Evolutionary conservation across 1,284 basidiomycete genomes (phyloP).

Genomic region (Cryptococcus sp.): DNA sequence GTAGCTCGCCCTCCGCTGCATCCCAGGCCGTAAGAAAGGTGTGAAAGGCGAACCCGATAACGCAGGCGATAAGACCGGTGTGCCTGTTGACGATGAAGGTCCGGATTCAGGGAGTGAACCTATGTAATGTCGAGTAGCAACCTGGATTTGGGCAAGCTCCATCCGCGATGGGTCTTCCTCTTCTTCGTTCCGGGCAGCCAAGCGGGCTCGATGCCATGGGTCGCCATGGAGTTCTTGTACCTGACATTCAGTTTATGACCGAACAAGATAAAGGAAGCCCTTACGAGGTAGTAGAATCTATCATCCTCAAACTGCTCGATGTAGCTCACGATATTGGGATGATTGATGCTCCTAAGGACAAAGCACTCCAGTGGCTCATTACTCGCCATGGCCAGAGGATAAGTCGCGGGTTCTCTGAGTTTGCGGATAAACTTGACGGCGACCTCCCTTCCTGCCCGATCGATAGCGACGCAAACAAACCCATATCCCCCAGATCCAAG

Average conservation of each 20-base stretch:
- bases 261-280: slow-evolving; percentile 28
- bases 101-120: too few species aligned
- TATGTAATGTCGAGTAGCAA: too few species aligned
- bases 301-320: slow-evolving; percentile 77
- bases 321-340: slow-evolving; percentile 76
- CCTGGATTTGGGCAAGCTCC: too few species aligned
- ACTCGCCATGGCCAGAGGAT: slow-evolving; percentile 16
- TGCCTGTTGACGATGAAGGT: not conserved
- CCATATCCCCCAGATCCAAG: slow-evolving; percentile 88
- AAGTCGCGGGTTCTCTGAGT: slow-evolving; percentile 53
- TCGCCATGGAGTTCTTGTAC: slow-evolving; percentile 88
- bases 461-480: slow-evolving; percentile 67
- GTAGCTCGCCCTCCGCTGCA: slow-evolving; percentile 71
- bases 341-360: slow-evolving; percentile 67
- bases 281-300: slow-evolving; percentile 77
- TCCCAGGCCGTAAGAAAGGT: slow-evolving; percentile 49
- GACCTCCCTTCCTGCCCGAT: slow-evolving; percentile 54
- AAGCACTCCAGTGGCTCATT: slow-evolving; percentile 68
- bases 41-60: not conserved
- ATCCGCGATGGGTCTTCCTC: too few species aligned
- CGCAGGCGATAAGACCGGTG: not conserved
- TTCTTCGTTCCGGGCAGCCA: too few species aligned
- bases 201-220: slow-evolving; percentile 58
- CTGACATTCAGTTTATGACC: slow-evolving; percentile 46
- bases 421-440: slow-evolving; percentile 93